Conservation (phyloP, 495 filamentous ascomycete species). For the Podospora pseudoanserina region DNA sequence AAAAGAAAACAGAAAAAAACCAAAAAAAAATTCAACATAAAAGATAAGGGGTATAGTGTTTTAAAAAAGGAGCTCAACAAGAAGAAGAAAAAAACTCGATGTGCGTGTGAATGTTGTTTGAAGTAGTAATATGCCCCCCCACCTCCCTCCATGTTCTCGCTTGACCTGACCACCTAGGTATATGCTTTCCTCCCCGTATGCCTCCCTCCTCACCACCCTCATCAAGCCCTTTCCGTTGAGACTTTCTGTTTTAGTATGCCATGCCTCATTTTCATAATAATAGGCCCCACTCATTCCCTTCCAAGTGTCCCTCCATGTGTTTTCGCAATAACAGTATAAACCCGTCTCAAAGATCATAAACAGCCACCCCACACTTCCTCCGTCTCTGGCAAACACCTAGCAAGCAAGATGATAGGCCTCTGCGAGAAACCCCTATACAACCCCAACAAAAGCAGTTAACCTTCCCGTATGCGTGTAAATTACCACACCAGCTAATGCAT, state of each 20-base stretch:
- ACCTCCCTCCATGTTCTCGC: neutral
- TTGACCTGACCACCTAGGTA: neutral
- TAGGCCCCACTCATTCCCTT: neutral
- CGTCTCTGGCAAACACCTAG: too few relatives aligned
- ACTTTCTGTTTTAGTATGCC: neutral
- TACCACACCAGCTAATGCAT: neutral
- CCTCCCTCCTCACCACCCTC: too few relatives aligned
- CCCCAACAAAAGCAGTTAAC: neutral
- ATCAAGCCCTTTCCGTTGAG: too few relatives aligned
- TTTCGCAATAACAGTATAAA: neutral
- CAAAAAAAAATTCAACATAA: neutral
- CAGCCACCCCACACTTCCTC: neutral
- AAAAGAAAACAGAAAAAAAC: neutral
- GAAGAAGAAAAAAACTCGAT: neutral
- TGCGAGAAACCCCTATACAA: neutral
- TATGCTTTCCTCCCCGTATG: neutral
- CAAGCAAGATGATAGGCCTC: neutral
- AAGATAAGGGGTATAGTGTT: constrained; percentile 2
- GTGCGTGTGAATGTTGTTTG: neutral
- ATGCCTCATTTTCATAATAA: neutral
- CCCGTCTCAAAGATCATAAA: neutral
- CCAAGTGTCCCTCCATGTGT: neutral
- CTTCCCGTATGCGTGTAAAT: too few relatives aligned
- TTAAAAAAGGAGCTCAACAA: neutral
- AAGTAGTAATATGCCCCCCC: too few relatives aligned